Evolutionary conservation across 306 rosid genomes (phyloP).

Genomic region (Vigna reflexopilosa): DNA sequence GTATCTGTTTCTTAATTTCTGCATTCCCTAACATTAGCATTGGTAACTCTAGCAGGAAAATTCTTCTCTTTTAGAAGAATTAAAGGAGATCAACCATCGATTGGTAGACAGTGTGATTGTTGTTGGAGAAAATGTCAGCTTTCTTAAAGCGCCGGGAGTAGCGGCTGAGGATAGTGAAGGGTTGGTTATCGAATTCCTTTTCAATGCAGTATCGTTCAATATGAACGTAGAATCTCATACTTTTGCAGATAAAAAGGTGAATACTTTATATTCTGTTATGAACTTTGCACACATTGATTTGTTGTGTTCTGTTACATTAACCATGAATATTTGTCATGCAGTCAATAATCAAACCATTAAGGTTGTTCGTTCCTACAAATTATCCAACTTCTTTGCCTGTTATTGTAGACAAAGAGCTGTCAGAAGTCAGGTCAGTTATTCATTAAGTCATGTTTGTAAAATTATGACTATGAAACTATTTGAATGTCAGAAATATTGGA

Average conservation of each 20-base stretch:
- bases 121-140: slow-evolving; percentile 39
- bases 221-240: not conserved
- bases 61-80: slow-evolving; percentile 44
- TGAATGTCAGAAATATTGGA: not conserved
- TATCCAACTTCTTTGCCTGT: slow-evolving; percentile 49
- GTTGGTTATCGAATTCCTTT: slow-evolving; percentile 38
- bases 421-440: slow-evolving; percentile 44
- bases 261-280: slow-evolving; percentile 16
- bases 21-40: not conserved
- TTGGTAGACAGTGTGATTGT: slow-evolving; percentile 49
- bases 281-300: not conserved
- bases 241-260: slow-evolving; percentile 44
- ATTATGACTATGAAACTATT: not conserved
- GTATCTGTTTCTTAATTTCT: not conserved
- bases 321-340: slow-evolving; percentile 37
- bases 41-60: slow-evolving; percentile 46
- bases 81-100: slow-evolving; percentile 47
- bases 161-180: slow-evolving; percentile 41
- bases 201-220: slow-evolving; percentile 42
- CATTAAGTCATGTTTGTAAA: not conserved
- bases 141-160: slow-evolving; percentile 29
- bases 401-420: slow-evolving; percentile 42
- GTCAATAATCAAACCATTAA: slow-evolving; percentile 47
- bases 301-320: slow-evolving; percentile 8
- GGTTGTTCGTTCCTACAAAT: slow-evolving; percentile 50